Conservation (phyloP, 495 filamentous ascomycete genomes). For the Talaromyces stipitatus region DNA sequence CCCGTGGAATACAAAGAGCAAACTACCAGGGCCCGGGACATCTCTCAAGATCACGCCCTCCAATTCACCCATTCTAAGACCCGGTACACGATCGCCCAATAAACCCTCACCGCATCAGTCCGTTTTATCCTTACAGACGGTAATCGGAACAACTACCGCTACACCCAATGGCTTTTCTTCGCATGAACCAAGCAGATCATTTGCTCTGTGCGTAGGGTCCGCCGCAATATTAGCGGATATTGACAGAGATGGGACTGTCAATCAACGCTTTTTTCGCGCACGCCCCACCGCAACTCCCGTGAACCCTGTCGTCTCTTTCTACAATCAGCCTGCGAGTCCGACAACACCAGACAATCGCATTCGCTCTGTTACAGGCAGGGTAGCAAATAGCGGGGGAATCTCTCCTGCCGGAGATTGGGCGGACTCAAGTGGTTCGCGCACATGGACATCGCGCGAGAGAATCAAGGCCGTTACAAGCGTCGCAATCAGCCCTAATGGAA, state of each 20-base stretch:
- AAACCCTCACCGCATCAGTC: slow-evolving; percentile 41
- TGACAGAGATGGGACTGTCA: slow-evolving; percentile 59
- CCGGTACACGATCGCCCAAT: slow-evolving; percentile 54
- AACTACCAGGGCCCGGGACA: slow-evolving; percentile 23
- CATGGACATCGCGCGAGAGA: slow-evolving; percentile 78
- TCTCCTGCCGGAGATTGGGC: slow-evolving; percentile 39
- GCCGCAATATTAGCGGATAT: slow-evolving; percentile 85
- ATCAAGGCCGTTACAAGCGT: slow-evolving; percentile 96
- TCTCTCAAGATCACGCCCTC: slow-evolving; percentile 70
- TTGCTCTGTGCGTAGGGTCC: slow-evolving; percentile 88
- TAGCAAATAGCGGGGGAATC: slow-evolving; percentile 21
- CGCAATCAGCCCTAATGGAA: slow-evolving; percentile 82
- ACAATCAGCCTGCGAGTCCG: slow-evolving; percentile 55
- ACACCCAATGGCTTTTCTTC: slow-evolving; percentile 83
- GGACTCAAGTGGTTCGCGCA: slow-evolving; percentile 59
- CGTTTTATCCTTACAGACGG: slow-evolving; percentile 64
- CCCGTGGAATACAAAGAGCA: slow-evolving; percentile 29
- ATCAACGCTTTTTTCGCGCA: slow-evolving; percentile 85
- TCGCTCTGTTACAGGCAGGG: slow-evolving; percentile 23
- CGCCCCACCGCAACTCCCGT: slow-evolving; percentile 68
- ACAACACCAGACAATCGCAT: slow-evolving; percentile 35
- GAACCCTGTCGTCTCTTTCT: slow-evolving; percentile 45
- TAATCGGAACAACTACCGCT: slow-evolving; percentile 81
- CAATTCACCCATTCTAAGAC: slow-evolving; percentile 63
- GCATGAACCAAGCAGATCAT: slow-evolving; percentile 58